Evolutionary conservation across 352 stramenopile genomes (phyloP), one percentile per base, ranked within the genome.

Genomic region (Blastocystis hominis): DNA sequence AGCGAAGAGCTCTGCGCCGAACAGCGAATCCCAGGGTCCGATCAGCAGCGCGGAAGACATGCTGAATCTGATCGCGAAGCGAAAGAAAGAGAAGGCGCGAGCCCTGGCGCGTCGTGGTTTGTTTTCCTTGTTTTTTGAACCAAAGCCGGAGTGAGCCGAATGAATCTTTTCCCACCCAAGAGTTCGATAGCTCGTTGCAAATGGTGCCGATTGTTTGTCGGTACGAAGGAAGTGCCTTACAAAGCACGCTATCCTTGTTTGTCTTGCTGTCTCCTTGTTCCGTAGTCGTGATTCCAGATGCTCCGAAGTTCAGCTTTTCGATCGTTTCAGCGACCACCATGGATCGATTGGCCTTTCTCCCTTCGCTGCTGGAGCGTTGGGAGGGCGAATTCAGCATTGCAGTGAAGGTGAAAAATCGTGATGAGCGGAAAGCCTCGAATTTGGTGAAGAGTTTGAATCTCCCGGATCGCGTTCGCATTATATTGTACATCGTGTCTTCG

Each of bases 301-400:
- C 13, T 7, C 24, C 7, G 4, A 13, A 17, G 3, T n/a, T 34
- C n/a, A 10, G 20, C 17, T 40, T 77, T 15, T 40, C 66, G 24
- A 77, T 77, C 15, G 50, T 77, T 56, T 36, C 66, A 7, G 66
- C 66, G 15, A 77, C 66, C 24, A 77, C 66, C 55, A 24, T 46
- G 10, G 55, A 77, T 53, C 72, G 72, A 34, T 13, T 84, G 6
- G 7, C n/a, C 1, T 84, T 84, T 34, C 13, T 84, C 40, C 72
- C 72, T 15, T 84, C 10, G 7, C 30, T 80, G n/a, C 20, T 80
- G 10, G 40, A 80, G 54, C 44, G 69, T 36, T 80, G 69, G 69
- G 15, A 61, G 40, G 69, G 69, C n/a, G 6, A 62, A 24, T 64
- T 66, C 42, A 61, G 40, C 36, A 80, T 80, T 20, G 50, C 69